A percentile compares a stretch with the other conserved stretches of the same genome.
Evolutionary conservation across 2,329 filamentous ascomycete genomes (phyloP).

Genomic region (Fonsecaea pugnacius): DNA sequence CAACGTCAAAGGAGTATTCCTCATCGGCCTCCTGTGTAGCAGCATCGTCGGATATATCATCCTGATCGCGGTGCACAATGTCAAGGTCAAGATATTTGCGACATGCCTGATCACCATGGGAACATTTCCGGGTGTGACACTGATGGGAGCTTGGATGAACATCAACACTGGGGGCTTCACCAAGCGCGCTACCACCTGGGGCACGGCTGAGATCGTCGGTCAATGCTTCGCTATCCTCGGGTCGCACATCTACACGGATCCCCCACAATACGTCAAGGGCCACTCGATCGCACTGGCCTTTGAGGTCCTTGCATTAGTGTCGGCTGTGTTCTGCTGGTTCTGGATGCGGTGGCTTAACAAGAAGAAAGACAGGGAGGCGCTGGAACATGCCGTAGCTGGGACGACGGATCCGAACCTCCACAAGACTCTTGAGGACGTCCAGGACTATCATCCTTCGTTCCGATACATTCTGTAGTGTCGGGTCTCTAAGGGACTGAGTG

Average conservation of each 20-base stretch:
- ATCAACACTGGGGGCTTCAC: slow-evolving; percentile 25
- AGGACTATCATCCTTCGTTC: slow-evolving; percentile 6
- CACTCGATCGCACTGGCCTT: slow-evolving; percentile 21
- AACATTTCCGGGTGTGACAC: slow-evolving; percentile 12
- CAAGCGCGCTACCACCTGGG: slow-evolving; percentile 22
- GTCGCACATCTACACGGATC: slow-evolving; percentile 22
- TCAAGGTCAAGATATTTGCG: slow-evolving; percentile 12
- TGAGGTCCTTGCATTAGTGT: neutral
- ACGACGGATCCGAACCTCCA: neutral
- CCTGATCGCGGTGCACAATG: slow-evolving; percentile 7
- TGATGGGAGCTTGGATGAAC: slow-evolving; percentile 16
- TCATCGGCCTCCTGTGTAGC: slow-evolving; percentile 4
- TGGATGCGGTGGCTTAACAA: slow-evolving; percentile 7
- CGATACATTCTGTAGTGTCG: slow-evolving; percentile 5
- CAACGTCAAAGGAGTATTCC: slow-evolving; percentile 13
- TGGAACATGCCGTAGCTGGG: neutral
- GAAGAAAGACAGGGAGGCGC: neutral
- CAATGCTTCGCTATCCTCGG: slow-evolving; percentile 19
- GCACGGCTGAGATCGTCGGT: slow-evolving; percentile 15
- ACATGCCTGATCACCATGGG: slow-evolving; percentile 19
- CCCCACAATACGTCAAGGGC: slow-evolving; percentile 24
- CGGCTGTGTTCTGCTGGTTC: neutral
- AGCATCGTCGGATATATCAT: neutral
- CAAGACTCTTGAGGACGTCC: slow-evolving; percentile 2
- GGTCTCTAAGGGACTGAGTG: neutral